These are phyloP conservation scores for Sugiyamaella paludigena DNA, from an alignment of 1,139 yeast species.

Conservation along the genomic window DNA sequence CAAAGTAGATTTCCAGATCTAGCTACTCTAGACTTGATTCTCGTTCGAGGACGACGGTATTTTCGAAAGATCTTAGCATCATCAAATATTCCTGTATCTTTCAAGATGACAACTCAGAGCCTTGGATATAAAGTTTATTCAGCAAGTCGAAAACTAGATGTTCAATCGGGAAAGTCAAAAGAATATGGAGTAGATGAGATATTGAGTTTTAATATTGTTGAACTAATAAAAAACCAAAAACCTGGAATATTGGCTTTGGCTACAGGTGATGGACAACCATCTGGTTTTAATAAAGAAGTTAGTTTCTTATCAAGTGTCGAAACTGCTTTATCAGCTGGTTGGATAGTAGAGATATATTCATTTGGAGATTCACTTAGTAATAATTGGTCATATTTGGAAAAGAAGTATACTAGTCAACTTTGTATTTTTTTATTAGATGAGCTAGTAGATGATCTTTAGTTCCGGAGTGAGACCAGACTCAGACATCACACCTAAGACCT, in stretches of 20 bases:
- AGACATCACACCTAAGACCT: neutral
- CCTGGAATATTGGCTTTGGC: conserved; percentile 24
- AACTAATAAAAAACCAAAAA: conserved; percentile 1
- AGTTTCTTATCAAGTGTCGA: conserved; percentile 23
- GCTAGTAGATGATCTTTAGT: neutral
- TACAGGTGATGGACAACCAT: conserved; percentile 30
- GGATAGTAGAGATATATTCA: conserved; percentile 28
- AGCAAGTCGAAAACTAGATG: neutral
- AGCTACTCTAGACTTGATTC: conserved; percentile 20
- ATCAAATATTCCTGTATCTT: neutral
- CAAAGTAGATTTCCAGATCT: conserved; percentile 14
- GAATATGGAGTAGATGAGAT: conserved; percentile 29
- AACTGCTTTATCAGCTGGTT: conserved; percentile 22
- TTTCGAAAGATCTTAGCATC: conserved; percentile 3
- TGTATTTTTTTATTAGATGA: conserved; percentile 6
- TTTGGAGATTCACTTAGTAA: conserved; percentile 24
- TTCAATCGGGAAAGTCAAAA: neutral
- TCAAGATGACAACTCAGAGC: neutral
- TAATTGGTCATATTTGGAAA: conserved; percentile 19
- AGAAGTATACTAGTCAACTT: conserved; percentile 1
- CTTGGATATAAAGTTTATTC: conserved; percentile 5
- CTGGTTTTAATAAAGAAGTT: conserved; percentile 13
- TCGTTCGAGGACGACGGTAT: conserved; percentile 24
- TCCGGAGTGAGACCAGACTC: neutral
- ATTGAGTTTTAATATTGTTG: conserved; percentile 18